These are phyloP conservation scores for Coemansia sp. DNA, from an alignment of 192 early-diverging fungal species.

Conservation along the genomic window DNA sequence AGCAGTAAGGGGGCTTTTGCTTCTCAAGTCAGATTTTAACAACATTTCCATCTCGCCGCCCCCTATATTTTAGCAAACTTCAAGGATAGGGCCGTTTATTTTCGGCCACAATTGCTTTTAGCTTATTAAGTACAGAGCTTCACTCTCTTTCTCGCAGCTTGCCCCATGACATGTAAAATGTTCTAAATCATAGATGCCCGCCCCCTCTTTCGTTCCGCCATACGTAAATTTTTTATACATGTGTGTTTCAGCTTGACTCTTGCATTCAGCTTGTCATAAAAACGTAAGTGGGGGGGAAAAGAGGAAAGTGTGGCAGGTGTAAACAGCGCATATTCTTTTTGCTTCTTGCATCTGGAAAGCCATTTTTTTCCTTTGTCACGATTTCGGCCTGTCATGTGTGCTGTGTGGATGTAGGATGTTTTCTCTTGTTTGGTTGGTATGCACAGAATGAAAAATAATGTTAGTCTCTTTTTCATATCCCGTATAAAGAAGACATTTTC, in stretches of 20 bases:
- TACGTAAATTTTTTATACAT: not conserved
- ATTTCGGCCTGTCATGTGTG: constrained; percentile 3
- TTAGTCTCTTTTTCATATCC: not conserved
- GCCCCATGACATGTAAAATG: too few species aligned
- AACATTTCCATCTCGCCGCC: not conserved
- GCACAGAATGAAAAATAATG: not conserved
- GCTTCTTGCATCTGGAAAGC: not conserved
- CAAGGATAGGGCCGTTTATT: too few species aligned
- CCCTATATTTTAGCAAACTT: too few species aligned
- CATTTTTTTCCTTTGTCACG: not conserved
- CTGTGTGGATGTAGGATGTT: not conserved
- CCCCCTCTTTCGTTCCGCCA: not conserved
- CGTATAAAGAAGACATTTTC: not conserved
- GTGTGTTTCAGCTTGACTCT: not conserved
- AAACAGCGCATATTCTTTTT: not conserved
- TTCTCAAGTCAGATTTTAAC: not conserved
- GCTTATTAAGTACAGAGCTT: too few species aligned
- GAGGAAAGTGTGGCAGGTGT: not conserved
- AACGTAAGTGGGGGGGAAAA: constrained; percentile 3
- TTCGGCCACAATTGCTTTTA: too few species aligned
- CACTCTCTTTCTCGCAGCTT: too few species aligned
- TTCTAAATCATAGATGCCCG: not conserved
- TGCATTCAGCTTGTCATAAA: not conserved
- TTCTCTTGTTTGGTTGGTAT: not conserved
- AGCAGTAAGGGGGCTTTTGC: not conserved